Conservation (phyloP, 164 flowering plant genomes). For the Liquidambar formosana region DNA sequence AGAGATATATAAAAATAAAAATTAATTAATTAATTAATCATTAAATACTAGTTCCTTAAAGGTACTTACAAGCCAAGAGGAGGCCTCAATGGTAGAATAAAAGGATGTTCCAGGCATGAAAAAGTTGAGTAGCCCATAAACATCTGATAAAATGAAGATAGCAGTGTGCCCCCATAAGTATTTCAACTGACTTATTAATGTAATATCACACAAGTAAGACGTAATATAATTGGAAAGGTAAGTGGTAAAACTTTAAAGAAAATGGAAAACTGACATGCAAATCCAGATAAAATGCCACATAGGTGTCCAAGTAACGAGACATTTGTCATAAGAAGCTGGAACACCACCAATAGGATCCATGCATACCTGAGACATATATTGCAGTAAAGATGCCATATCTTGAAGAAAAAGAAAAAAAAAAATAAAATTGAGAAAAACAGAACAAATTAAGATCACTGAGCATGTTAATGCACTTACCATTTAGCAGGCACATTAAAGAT, state of each 20-base stretch:
- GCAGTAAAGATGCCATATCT: conserved; percentile 10
- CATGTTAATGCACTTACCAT: conserved; percentile 50
- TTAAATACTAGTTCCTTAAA: not conserved
- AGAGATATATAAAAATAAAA: not conserved
- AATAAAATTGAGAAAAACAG: conserved; percentile 4
- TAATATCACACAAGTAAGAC: not conserved
- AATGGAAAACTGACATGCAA: conserved; percentile 69
- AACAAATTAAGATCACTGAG: not conserved
- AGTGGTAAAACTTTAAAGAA: not conserved
- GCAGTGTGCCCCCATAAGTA: conserved; percentile 13
- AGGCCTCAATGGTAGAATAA: conserved; percentile 73
- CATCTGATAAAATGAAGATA: conserved; percentile 50
- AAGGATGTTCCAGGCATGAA: conserved; percentile 81
- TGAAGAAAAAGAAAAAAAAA: not conserved
- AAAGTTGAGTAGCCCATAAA: conserved; percentile 71
- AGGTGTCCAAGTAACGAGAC: conserved; percentile 95
- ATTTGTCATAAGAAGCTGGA: conserved; percentile 92
- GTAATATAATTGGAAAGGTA: not conserved
- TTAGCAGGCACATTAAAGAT: conserved; percentile 94
- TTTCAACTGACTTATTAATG: not conserved
- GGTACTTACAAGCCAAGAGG: conserved; percentile 76
- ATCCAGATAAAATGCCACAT: conserved; percentile 97
- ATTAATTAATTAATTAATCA: not conserved
- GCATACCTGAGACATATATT: conserved; percentile 67
- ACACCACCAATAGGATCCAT: conserved; percentile 75